A percentile compares a stretch with the other conserved stretches of the same genome.
These are phyloP conservation scores for Voacanga thouarsii DNA, from an alignment of 257 asterid genomes.

Conservation along the genomic window DNA sequence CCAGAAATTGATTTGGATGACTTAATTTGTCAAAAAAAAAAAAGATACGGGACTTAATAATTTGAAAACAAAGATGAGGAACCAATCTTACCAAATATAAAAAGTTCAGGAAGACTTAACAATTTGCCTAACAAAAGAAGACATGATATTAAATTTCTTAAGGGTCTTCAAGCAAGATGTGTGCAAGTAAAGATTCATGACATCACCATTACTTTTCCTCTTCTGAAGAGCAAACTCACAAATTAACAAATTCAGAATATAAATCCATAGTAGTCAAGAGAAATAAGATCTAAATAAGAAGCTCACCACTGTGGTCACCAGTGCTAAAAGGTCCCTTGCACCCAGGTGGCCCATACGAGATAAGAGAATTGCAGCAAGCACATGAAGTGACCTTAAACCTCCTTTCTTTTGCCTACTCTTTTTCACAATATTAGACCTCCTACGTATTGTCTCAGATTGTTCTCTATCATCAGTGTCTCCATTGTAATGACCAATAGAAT, in stretches of 20 bases:
- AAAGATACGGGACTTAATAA: no score
- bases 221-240: not conserved
- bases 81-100: no score
- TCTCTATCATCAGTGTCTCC: slow-evolving; percentile 39
- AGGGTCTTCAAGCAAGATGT: not conserved
- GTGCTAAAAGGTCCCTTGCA: slow-evolving; percentile 61
- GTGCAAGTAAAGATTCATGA: not conserved
- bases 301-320: slow-evolving; percentile 88
- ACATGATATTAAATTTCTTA: not conserved
- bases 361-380: slow-evolving; percentile 80
- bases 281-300: slow-evolving; percentile 17
- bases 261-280: not conserved
- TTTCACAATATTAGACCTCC: slow-evolving; percentile 50
- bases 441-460: slow-evolving; percentile 39
- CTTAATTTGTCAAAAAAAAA: no score
- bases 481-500: slow-evolving; percentile 42
- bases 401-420: slow-evolving; percentile 78
- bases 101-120: no score
- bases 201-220: not conserved
- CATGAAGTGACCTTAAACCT: slow-evolving; percentile 81
- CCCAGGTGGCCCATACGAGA: slow-evolving; percentile 87
- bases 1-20: no score
- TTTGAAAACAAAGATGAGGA: no score
- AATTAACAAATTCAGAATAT: not conserved
- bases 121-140: no score